A percentile compares a stretch with the other conserved stretches of the same genome.
These are phyloP conservation scores for Trametes villosa DNA, from an alignment of 768 basidiomycete genomes.

Conservation along the genomic window DNA sequence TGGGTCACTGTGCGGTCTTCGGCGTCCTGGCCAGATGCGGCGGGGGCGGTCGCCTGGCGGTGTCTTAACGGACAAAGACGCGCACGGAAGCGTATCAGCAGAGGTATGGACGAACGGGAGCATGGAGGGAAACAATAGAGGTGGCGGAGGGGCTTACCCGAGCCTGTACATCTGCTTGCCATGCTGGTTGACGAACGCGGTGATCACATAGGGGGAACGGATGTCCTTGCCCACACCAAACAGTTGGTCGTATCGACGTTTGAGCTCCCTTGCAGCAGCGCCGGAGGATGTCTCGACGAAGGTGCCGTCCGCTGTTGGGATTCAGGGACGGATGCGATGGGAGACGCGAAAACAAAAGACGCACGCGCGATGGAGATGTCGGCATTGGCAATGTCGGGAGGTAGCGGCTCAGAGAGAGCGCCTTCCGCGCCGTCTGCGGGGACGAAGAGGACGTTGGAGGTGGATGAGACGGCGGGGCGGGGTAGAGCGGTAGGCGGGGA, in stretches of 20 bases:
- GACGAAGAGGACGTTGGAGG: constrained; percentile 4
- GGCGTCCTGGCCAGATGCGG: constrained; percentile 51
- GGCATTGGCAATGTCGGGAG: constrained; percentile 35
- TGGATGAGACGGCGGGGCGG: constrained; percentile 11
- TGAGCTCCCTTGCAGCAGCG: constrained; percentile 74
- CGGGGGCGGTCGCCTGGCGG: constrained; percentile 63
- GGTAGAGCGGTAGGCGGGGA: constrained; percentile 17
- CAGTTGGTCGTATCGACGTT: constrained; percentile 72
- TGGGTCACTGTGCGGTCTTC: constrained; percentile 44
- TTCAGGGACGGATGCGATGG: background rate
- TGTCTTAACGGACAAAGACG: constrained; percentile 42
- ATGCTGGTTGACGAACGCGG: constrained; percentile 81
- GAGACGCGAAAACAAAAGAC: constrained; percentile 17
- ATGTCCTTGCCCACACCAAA: constrained; percentile 67
- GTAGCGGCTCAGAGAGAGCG: constrained; percentile 24
- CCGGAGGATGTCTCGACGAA: constrained; percentile 84
- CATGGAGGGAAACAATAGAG: background rate
- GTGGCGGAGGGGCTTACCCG: constrained; percentile 55
- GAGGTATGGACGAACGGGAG: background rate
- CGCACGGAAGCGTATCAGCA: constrained; percentile 1
- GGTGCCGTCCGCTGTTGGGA: constrained; percentile 62
- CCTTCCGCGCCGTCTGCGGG: constrained; percentile 6
- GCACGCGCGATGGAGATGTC: constrained; percentile 40
- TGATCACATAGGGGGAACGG: constrained; percentile 81
- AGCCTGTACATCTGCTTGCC: constrained; percentile 79